Evolutionary conservation across 768 basidiomycete genomes (phyloP).

Genomic region (Tephrocybe sp.): DNA sequence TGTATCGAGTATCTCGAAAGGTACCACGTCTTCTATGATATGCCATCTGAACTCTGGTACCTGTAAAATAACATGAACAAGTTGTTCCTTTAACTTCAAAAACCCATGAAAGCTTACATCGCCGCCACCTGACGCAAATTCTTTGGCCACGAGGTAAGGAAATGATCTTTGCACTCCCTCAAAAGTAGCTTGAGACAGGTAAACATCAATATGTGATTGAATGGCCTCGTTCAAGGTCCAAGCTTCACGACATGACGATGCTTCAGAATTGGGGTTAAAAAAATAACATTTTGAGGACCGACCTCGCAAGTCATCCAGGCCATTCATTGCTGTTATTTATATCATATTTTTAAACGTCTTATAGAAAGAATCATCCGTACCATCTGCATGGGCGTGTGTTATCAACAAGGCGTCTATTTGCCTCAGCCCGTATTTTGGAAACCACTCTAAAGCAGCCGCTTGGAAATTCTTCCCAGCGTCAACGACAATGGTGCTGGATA

Average conservation of each 20-base stretch:
- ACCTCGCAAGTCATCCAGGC: constrained; percentile 87
- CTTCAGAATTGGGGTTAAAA: neutral
- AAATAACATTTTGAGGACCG: constrained; percentile 14
- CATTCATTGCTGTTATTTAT: constrained; percentile 66
- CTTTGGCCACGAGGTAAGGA: constrained; percentile 78
- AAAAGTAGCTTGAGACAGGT: constrained; percentile 65
- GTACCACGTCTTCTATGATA: constrained; percentile 64
- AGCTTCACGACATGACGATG: constrained; percentile 34
- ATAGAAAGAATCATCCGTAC: constrained; percentile 21
- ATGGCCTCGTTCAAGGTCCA: constrained; percentile 71
- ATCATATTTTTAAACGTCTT: neutral
- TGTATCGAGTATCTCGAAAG: constrained; percentile 66
- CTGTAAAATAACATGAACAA: constrained; percentile 31
- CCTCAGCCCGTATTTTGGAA: constrained; percentile 70
- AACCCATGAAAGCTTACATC: constrained; percentile 44
- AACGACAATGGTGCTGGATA: constrained; percentile 67
- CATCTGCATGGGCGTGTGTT: constrained; percentile 88
- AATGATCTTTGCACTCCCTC: constrained; percentile 65
- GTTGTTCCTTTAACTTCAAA: neutral
- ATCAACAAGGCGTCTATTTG: constrained; percentile 59
- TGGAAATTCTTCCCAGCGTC: constrained; percentile 88
- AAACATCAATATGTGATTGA: constrained; percentile 73
- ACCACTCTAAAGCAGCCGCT: constrained; percentile 43
- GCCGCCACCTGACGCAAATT: constrained; percentile 77
- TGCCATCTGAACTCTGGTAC: constrained; percentile 85